A percentile compares a stretch with the other conserved stretches of the same genome.
Conservation (phyloP, 2,329 filamentous ascomycete species). For the Fusarium foetens region DNA sequence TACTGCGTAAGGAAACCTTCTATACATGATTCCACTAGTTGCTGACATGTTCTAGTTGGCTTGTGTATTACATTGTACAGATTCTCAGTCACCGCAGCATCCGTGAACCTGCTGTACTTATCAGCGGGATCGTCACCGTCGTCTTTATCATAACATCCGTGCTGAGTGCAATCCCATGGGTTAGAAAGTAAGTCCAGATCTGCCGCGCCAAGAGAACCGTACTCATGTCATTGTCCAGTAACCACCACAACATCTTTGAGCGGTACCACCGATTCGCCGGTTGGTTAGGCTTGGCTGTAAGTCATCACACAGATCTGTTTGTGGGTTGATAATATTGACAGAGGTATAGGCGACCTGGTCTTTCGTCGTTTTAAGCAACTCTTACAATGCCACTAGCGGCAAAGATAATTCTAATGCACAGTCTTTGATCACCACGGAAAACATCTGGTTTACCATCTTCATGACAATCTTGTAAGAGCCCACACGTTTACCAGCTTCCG, state of each 20-base stretch:
- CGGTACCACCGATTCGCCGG: background rate
- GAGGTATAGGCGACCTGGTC: background rate
- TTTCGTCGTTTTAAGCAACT: background rate
- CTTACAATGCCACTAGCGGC: background rate
- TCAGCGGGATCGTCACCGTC: background rate
- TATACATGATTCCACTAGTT: accelerated
- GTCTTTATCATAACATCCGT: background rate
- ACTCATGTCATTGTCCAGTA: no score
- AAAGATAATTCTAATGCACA: background rate
- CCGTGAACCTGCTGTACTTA: background rate
- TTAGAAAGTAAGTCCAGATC: background rate
- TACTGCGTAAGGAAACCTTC: background rate
- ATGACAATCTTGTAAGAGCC: background rate
- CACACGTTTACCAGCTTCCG: accelerated
- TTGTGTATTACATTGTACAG: background rate
- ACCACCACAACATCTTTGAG: constrained; percentile 3
- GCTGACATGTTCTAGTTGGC: background rate
- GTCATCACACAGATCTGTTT: accelerated
- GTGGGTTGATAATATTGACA: background rate
- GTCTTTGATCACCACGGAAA: accelerated
- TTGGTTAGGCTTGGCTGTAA: background rate
- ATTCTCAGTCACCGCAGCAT: background rate
- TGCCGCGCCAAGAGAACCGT: no score
- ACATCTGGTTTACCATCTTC: constrained; percentile 1
- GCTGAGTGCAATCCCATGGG: background rate